Base-by-base conservation (phyloP, 2,329 filamentous ascomycete genomes). In the Paecilomyces dactylethromorphus region DNA sequence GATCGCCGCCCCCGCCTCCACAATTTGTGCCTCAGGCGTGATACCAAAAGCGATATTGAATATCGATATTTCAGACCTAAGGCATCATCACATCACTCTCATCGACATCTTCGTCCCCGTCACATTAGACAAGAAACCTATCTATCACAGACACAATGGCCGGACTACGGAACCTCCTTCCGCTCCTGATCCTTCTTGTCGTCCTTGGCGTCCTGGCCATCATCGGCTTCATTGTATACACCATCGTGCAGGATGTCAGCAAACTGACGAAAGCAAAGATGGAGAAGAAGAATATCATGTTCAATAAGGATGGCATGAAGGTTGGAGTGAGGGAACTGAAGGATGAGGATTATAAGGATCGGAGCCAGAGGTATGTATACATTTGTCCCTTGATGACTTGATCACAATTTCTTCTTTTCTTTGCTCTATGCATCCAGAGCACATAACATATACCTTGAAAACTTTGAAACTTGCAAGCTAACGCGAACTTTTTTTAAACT, bases 201-300 rank as follows among this genome's bases (percentile, higher is more conserved):
- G 71, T 86, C 51, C 74, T 86, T 35, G 77, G 70, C 54, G 68
- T 82, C 39, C 65, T 81, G 21, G 82, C 76, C 35, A 81, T 76
- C 65, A 70, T 87, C 61, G 83, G 81, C 22, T 85, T 83, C 62
- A 78, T 83, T 63, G 70, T 82, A 62, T 87, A 85, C 72, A 73
- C 78, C 54, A 84, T 85, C 76, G 78, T 80, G 29, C 81, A 82
- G 67, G 81, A 85, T 62, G 80, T 88, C 55, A 79, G 81, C 60
- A 77, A 82, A 61, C 79, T 80, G 62, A 84, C 84, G 51, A 78
- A 78, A 52, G 78, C 81, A 67, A 83, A 84, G 64, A 83, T 87
- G 81, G 84, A 87, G 73, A 84, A 84, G 76, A 84, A 84, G 71
- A 81, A 87, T 63, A 79, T 88, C 39, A 72, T 78, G 11, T 81